Percentiles rank a stretch among this genome's conserved stretches.
phyloP scores from a whole-genome alignment of 2,329 filamentous ascomycete genomes.

The Penicillium sp. region DNA sequence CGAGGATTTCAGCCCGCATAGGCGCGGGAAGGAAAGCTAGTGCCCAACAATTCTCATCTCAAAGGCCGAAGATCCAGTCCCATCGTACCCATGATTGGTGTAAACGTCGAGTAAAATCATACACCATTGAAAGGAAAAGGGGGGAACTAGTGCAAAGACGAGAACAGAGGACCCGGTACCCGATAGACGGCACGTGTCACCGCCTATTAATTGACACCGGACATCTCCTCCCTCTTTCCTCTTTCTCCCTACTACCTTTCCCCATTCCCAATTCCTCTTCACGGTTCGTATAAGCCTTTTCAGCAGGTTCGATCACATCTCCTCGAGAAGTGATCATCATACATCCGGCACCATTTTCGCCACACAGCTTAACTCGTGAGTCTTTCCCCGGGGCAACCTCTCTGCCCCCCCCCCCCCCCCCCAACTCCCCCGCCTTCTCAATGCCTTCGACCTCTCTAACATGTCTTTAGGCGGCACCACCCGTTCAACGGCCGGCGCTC shows the following conservation, averaged over 20 bases:
- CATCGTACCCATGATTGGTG: background rate
- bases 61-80: background rate
- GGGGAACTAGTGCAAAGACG: background rate
- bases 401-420: background rate
- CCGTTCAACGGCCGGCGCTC: constrained; percentile 96
- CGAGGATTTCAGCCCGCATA: background rate
- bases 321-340: constrained; percentile 57
- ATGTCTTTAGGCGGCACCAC: constrained; percentile 71
- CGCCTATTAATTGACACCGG: constrained; percentile 1
- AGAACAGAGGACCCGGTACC: constrained; percentile 2
- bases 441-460: constrained; percentile 11
- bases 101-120: background rate
- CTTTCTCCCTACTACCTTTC: constrained; percentile 10
- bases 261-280: constrained; percentile 12
- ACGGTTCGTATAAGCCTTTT: constrained; percentile 27
- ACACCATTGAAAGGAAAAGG: background rate
- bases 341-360: constrained; percentile 91
- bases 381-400: constrained; percentile 17
- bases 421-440: too few relatives aligned
- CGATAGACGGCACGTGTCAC: constrained; percentile 8
- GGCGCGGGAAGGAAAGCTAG: constrained; percentile 1
- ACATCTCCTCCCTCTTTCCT: background rate
- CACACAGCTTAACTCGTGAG: constrained; percentile 96
- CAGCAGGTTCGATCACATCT: constrained; percentile 52
- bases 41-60: constrained; percentile 7